A percentile compares a stretch with the other conserved stretches of the same genome.
These are phyloP conservation scores for Candida boleticola DNA, from an alignment of 805 yeast genomes.

Conservation along the genomic window DNA sequence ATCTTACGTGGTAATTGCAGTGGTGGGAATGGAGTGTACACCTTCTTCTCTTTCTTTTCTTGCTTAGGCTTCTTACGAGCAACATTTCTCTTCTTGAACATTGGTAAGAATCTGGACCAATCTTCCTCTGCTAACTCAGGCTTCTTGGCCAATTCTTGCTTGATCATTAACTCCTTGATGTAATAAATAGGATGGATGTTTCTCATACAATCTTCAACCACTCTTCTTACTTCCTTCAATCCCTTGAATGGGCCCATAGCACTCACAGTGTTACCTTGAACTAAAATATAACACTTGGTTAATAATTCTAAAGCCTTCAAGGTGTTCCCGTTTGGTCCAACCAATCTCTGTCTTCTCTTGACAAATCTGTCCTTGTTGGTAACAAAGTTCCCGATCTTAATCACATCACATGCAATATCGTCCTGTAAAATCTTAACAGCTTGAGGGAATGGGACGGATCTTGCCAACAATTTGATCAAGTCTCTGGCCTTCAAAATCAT, in stretches of 20 bases:
- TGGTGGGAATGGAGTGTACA: slow-evolving; percentile 99
- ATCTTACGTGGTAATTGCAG: slow-evolving; percentile 94
- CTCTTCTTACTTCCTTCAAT: slow-evolving; percentile 84
- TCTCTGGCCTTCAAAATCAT: slow-evolving; percentile 92
- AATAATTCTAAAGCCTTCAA: slow-evolving; percentile 90
- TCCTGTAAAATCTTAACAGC: slow-evolving; percentile 90
- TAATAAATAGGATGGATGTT: slow-evolving; percentile 97
- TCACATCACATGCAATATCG: slow-evolving; percentile 92
- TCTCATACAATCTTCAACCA: slow-evolving; percentile 96
- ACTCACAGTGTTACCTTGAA: slow-evolving; percentile 96
- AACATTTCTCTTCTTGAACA: slow-evolving; percentile 93
- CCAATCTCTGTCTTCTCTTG: slow-evolving; percentile 92
- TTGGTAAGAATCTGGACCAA: slow-evolving; percentile 95
- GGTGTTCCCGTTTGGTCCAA: slow-evolving; percentile 97
- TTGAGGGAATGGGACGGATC: slow-evolving; percentile 97
- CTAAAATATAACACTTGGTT: slow-evolving; percentile 93
- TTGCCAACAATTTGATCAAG: slow-evolving; percentile 84
- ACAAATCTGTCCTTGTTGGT: slow-evolving; percentile 90
- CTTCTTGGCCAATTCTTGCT: slow-evolving; percentile 88
- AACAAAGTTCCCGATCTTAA: slow-evolving; percentile 88
- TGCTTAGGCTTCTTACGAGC: slow-evolving; percentile 86
- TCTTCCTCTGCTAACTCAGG: slow-evolving; percentile 95
- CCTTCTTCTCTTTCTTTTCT: slow-evolving; percentile 63
- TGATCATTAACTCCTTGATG: slow-evolving; percentile 96
- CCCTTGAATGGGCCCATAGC: slow-evolving; percentile 97